Conservation (phyloP, 2,329 filamentous ascomycete species). For the Geosmithia flava region DNA sequence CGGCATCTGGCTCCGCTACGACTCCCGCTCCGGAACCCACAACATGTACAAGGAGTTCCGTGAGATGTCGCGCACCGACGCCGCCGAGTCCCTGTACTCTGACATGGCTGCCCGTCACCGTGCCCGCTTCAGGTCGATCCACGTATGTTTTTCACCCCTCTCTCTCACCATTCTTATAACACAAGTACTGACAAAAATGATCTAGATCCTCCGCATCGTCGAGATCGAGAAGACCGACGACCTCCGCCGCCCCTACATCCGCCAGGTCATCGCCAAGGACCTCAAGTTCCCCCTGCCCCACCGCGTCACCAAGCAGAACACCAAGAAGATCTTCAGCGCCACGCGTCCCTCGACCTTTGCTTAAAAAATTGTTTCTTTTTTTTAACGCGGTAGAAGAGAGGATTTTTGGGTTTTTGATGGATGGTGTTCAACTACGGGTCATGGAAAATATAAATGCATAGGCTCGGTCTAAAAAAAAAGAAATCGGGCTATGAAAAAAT, state of each 20-base stretch:
- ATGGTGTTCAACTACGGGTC: conserved; percentile 48
- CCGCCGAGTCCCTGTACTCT: conserved; percentile 94
- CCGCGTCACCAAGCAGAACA: conserved; percentile 71
- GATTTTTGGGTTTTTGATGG: conserved; percentile 36
- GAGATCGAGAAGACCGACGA: conserved; percentile 92
- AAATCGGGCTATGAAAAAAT: conserved; percentile 30
- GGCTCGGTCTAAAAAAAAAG: conserved; percentile 24
- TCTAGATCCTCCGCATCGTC: conserved; percentile 96
- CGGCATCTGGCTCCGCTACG: conserved; percentile 99
- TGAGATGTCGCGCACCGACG: conserved; percentile 92
- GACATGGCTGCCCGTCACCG: conserved; percentile 99
- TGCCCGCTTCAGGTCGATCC: conserved; percentile 93
- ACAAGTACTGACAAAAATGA: conserved; percentile 4
- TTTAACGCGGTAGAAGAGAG: conserved; percentile 26
- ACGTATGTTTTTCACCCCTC: conserved; percentile 54
- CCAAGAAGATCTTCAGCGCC: conserved; percentile 86
- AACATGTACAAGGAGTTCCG: conserved; percentile 99
- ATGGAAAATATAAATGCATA: conserved; percentile 48
- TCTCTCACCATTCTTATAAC: background rate
- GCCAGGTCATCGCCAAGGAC: conserved; percentile 89
- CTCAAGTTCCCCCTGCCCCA: conserved; percentile 98
- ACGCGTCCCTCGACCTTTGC: conserved; percentile 96
- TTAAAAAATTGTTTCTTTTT: conserved; percentile 43
- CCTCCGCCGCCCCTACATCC: conserved; percentile 98
- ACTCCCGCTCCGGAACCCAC: conserved; percentile 98